Percentiles rank a stretch among this genome's conserved stretches.
phyloP scores from a whole-genome alignment of 2,329 filamentous ascomycete genomes.

The Calonectria hawksworthii region DNA sequence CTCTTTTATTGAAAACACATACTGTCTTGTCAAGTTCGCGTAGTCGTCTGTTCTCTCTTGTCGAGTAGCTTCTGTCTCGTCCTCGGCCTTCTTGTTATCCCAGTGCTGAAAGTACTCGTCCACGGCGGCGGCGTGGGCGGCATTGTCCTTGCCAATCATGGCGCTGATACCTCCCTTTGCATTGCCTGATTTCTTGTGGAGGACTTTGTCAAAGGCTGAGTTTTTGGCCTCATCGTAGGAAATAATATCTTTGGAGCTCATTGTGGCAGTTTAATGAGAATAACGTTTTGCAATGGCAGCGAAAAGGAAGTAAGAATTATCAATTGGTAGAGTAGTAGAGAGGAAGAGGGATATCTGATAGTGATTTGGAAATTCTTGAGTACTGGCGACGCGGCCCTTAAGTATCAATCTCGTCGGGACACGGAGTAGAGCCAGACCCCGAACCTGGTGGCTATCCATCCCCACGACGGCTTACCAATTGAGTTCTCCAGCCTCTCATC shows the following conservation, averaged over 20 bases:
- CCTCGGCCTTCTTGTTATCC: conserved; percentile 81
- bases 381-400: background rate
- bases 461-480: conserved; percentile 7
- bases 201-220: conserved; percentile 86
- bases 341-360: background rate
- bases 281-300: background rate
- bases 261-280: conserved; percentile 25
- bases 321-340: background rate
- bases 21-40: conserved; percentile 89
- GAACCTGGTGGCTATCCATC: background rate
- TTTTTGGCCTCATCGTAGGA: conserved; percentile 83
- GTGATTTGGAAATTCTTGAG: background rate
- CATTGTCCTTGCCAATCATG: conserved; percentile 82
- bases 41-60: conserved; percentile 85
- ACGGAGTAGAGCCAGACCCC: background rate
- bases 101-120: conserved; percentile 94
- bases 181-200: conserved; percentile 78
- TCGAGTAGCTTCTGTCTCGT: conserved; percentile 79
- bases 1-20: conserved; percentile 52
- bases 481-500: conserved; percentile 8
- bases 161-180: conserved; percentile 79
- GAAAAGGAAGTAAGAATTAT: background rate
- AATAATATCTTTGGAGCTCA: conserved; percentile 69
- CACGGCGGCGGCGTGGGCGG: conserved; percentile 80
- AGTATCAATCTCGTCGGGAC: conserved; percentile 10